These are phyloP conservation scores for Suhomyces coccinellae DNA, from an alignment of 1,139 yeast species.

Conservation along the genomic window DNA sequence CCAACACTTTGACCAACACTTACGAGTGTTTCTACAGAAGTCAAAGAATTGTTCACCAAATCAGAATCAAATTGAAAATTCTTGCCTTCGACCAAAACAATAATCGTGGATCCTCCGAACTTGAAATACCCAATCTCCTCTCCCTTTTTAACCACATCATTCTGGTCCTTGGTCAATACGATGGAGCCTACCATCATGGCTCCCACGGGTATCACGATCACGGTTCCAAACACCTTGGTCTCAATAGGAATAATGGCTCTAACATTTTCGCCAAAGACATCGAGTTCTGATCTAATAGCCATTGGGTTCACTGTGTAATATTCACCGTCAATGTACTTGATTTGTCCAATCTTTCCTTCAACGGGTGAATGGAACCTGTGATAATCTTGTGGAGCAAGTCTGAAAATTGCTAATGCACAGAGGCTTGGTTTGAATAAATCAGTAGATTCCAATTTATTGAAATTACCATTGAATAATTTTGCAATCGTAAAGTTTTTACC, in stretches of 20 bases:
- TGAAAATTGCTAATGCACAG: conserved; percentile 72
- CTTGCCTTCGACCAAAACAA: conserved; percentile 49
- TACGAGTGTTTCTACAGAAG: conserved; percentile 77
- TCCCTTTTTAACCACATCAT: conserved; percentile 60
- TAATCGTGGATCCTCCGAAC: conserved; percentile 91
- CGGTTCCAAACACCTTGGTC: conserved; percentile 71
- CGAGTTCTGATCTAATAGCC: conserved; percentile 87
- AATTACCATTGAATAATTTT: conserved; percentile 62
- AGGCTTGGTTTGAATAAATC: conserved; percentile 38
- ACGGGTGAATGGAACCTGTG: conserved; percentile 93
- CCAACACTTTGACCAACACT: conserved; percentile 93
- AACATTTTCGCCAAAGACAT: conserved; percentile 91
- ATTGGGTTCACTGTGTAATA: conserved; percentile 96
- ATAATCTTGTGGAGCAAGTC: conserved; percentile 96
- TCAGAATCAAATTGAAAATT: conserved; percentile 68
- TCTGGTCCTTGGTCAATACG: conserved; percentile 65
- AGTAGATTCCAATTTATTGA: conserved; percentile 47
- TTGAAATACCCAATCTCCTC: conserved; percentile 93
- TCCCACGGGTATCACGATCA: conserved; percentile 81
- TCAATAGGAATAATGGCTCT: conserved; percentile 76
- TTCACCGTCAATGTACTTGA: conserved; percentile 76
- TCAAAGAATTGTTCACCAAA: conserved; percentile 62
- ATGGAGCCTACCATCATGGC: conserved; percentile 99
- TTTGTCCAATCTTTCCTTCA: conserved; percentile 65
- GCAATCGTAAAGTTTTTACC: conserved; percentile 74